Evolutionary conservation across 2,329 filamentous ascomycete genomes (phyloP), one percentile per base, ranked within the genome.

Genomic region (Fusarium pininemorale): DNA sequence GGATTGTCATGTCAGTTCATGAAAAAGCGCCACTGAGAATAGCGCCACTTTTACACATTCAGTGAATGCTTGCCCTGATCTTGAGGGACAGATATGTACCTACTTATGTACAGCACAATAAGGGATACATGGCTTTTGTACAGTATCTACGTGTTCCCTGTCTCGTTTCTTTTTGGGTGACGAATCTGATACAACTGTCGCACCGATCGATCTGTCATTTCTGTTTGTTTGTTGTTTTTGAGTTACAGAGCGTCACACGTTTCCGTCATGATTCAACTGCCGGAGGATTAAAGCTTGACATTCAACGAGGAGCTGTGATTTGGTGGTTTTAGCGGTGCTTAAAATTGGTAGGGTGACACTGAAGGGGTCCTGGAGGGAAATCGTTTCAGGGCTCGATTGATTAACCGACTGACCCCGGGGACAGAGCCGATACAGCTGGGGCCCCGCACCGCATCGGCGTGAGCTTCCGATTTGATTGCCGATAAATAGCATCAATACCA

Each of bases 181-280:
- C 51, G 51, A 41, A 55, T 55, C 38, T 37, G 11, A 15, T 13
- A 37, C 45, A 67, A 38, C 6, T 37, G 64, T 69, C 42, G 42
- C n/a, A 69, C 56, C 26, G 26, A 55, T 30, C 64, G 65, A 63
- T 41, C 56, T 69, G 64, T 37, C 64, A 56, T 10, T 35, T 28
- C 13, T 22, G 12, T 51, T 35, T 63, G 42, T 50, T 38, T 55
- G 42, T 22, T 47, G 15, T 44, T 15, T 9, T 62, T 18, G 63
- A 2, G 32, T 16, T 22, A 51, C 45, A 37, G 3, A 41, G 7
- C 22, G 63, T 62, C 42, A 32, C 56, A 50, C 48, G 28, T 37
- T 24, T n/a, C 30, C 37, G 26, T 39, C 55, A 68, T 69, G 64
- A 69, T 38, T 63, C 42, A 69, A 69, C 48, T 69, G 66, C 66